A percentile compares a stretch with the other conserved stretches of the same genome.
These are phyloP conservation scores for Zymoseptoria crescenta DNA, from an alignment of 2,329 filamentous ascomycete species.

Conservation along the genomic window DNA sequence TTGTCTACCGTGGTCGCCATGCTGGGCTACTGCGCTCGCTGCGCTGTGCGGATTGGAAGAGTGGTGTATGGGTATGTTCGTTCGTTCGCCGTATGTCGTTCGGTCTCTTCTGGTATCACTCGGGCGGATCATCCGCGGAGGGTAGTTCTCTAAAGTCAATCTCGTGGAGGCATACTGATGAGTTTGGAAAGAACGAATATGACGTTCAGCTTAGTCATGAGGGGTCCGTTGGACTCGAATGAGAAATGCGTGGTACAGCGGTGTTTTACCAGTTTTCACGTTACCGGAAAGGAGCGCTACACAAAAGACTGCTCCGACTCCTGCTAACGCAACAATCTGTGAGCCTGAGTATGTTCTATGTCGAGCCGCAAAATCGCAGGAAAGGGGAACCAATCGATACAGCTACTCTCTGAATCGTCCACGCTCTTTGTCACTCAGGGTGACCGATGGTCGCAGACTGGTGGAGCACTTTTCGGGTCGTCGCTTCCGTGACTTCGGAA, in stretches of 20 bases:
- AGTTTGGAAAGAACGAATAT: no score
- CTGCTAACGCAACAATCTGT: background rate
- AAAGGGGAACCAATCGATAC: background rate
- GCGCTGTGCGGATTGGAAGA: background rate
- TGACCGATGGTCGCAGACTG: background rate
- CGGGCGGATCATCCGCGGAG: background rate
- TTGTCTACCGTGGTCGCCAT: slow-evolving; percentile 99
- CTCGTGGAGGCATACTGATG: background rate
- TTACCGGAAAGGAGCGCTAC: background rate
- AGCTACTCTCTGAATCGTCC: background rate
- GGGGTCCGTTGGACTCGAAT: background rate
- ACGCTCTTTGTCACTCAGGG: background rate
- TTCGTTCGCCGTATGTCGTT: no score
- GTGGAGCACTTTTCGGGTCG: background rate
- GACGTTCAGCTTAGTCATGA: background rate
- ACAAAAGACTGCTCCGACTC: background rate
- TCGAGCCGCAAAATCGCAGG: background rate
- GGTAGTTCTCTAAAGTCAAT: background rate
- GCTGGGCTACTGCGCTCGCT: background rate
- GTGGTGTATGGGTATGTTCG: background rate
- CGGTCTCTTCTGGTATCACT: no score
- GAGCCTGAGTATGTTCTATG: background rate
- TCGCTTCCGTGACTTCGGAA: background rate
- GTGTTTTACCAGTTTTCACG: background rate
- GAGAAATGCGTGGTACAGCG: background rate